A percentile compares a stretch with the other conserved stretches of the same genome.
These are phyloP conservation scores for Komagataella kurtzmanii DNA, from an alignment of 805 yeast genomes.

Conservation along the genomic window DNA sequence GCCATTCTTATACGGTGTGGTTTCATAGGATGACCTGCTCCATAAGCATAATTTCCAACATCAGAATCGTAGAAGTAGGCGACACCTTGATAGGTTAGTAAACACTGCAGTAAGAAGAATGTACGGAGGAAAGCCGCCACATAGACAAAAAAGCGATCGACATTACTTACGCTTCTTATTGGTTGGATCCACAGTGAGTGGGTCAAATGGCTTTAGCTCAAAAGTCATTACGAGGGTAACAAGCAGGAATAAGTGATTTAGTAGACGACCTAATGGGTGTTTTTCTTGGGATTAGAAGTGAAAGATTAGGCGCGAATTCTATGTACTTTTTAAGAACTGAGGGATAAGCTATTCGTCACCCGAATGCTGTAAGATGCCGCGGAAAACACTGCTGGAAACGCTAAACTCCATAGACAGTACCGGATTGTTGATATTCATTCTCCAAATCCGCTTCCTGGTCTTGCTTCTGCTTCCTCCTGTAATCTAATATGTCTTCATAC, in stretches of 20 bases:
- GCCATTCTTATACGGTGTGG: slow-evolving; percentile 99
- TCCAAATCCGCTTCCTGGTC: slow-evolving; percentile 8
- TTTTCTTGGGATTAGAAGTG: not conserved
- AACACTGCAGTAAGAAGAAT: not conserved
- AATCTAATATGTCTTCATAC: slow-evolving; percentile 23
- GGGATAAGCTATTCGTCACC: not conserved
- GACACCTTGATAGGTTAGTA: slow-evolving; percentile 28
- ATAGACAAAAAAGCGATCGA: not conserved
- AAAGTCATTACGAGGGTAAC: slow-evolving; percentile 22
- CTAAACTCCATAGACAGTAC: slow-evolving; percentile 1
- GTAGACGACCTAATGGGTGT: not conserved
- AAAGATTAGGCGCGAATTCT: not conserved
- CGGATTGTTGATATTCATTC: not conserved
- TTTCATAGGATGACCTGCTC: slow-evolving; percentile 98
- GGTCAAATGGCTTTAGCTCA: slow-evolving; percentile 49
- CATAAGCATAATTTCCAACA: slow-evolving; percentile 95
- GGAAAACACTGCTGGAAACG: not conserved
- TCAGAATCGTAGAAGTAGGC: slow-evolving; percentile 83
- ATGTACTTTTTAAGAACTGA: not conserved
- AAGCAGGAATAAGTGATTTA: not conserved
- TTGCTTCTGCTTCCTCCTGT: slow-evolving; percentile 11
- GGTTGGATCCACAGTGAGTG: slow-evolving; percentile 39
- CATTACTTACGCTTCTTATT: slow-evolving; percentile 31
- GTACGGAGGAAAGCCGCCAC: not conserved
- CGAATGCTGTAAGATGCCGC: not conserved